Evolutionary conservation across 1,284 basidiomycete species (phyloP).

Genomic region (Ganoderma resinaceum): DNA sequence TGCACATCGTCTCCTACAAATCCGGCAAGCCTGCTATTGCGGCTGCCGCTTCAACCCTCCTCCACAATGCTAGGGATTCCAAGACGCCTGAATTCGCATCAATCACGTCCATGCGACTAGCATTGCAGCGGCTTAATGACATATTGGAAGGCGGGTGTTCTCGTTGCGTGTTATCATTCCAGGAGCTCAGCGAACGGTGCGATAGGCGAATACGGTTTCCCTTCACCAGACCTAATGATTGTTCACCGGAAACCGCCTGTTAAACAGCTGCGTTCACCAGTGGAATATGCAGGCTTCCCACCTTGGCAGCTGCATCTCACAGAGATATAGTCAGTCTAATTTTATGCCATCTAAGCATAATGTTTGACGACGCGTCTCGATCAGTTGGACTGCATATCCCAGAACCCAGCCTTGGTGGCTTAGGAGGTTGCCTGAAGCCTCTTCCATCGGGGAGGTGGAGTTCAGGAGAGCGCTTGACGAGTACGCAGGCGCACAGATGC

Average conservation of each 20-base stretch:
- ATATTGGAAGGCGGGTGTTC: conserved; percentile 63
- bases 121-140: conserved; percentile 53
- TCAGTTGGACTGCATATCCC: conserved; percentile 23
- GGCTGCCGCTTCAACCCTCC: conserved; percentile 36
- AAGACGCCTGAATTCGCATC: conserved; percentile 4
- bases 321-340: conserved; percentile 71
- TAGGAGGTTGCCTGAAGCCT: conserved; percentile 14
- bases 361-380: neutral
- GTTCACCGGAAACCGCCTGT: conserved; percentile 61
- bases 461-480: conserved; percentile 75
- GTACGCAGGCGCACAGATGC: conserved; percentile 74
- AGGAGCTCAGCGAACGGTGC: neutral
- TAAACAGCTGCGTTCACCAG: conserved; percentile 47
- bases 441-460: conserved; percentile 55
- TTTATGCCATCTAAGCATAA: neutral
- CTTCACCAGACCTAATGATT: conserved; percentile 78
- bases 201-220: conserved; percentile 53
- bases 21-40: conserved; percentile 48
- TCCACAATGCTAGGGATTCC: conserved; percentile 16
- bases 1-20: conserved; percentile 46
- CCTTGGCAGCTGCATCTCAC: conserved; percentile 82
- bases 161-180: neutral
- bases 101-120: conserved; percentile 14
- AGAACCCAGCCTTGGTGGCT: conserved; percentile 16
- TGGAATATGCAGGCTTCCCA: conserved; percentile 76